Percentiles rank a stretch among this genome's conserved stretches.
Evolutionary conservation across 768 basidiomycete species (phyloP).

Genomic region (Suillus subaureus): DNA sequence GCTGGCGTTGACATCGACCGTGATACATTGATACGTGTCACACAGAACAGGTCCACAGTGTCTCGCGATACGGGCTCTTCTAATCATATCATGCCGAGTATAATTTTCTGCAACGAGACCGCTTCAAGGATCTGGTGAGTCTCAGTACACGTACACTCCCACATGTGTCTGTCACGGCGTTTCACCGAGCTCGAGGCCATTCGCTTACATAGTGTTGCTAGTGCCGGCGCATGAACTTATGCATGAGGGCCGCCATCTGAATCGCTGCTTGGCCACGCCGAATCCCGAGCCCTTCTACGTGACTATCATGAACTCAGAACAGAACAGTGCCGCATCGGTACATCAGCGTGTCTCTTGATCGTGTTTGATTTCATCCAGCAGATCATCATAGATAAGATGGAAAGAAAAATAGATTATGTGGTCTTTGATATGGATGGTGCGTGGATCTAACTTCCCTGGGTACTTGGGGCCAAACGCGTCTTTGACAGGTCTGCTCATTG

Average conservation of each 20-base stretch:
- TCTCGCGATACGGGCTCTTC: neutral
- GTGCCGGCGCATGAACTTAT: neutral
- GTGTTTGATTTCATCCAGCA: neutral
- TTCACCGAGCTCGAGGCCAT: neutral
- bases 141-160: neutral
- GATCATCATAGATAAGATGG: neutral
- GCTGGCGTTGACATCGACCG: neutral
- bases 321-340: neutral
- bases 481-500: constrained; percentile 65
- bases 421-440: constrained; percentile 77
- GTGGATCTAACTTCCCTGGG: constrained; percentile 11
- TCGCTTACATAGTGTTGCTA: neutral
- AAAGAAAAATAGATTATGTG: constrained; percentile 53
- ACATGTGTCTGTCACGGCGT: neutral
- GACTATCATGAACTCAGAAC: neutral
- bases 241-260: no score
- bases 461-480: constrained; percentile 9
- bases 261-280: neutral
- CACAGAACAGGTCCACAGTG: neutral
- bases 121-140: neutral
- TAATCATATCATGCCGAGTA: neutral
- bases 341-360: neutral
- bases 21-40: neutral
- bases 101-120: neutral
- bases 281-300: neutral